phyloP scores from a whole-genome alignment of 2,329 filamentous ascomycete species.

The Calonectria crousiana region DNA sequence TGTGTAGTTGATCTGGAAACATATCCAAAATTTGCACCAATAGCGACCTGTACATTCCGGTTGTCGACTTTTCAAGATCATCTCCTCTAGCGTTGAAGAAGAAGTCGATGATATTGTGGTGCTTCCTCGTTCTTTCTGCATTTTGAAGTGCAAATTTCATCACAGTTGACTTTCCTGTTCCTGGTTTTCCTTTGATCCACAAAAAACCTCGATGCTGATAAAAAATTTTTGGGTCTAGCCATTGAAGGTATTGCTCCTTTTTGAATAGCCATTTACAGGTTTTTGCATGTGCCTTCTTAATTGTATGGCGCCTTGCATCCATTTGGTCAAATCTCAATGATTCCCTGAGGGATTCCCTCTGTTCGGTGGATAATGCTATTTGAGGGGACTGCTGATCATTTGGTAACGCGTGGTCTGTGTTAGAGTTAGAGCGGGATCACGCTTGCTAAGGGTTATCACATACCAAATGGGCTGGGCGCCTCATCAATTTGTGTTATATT shows the following conservation, averaged over 20 bases:
- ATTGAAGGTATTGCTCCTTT: neutral
- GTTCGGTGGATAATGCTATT: neutral
- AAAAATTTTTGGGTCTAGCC: neutral
- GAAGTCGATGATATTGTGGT: slow-evolving; percentile 52
- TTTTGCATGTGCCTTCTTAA: neutral
- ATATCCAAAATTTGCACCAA: too few species aligned
- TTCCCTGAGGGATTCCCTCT: neutral
- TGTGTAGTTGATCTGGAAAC: too few species aligned
- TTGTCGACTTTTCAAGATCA: slow-evolving; percentile 55
- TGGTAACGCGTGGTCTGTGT: too few species aligned
- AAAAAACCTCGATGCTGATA: slow-evolving; percentile 48
- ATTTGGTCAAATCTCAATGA: neutral
- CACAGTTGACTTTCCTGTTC: slow-evolving; percentile 58
- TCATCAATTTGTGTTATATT: too few species aligned
- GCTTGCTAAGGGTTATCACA: too few species aligned
- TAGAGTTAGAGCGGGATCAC: too few species aligned
- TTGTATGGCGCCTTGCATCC: neutral
- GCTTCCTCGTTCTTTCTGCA: slow-evolving; percentile 8
- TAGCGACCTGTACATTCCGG: slow-evolving; percentile 61
- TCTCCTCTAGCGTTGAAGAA: slow-evolving; percentile 64
- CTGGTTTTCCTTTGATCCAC: slow-evolving; percentile 61
- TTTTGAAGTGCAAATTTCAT: slow-evolving; percentile 53
- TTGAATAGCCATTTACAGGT: neutral
- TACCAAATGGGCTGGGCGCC: too few species aligned
- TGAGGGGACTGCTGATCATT: neutral